These are phyloP conservation scores for Physcia stellaris DNA, from an alignment of 495 filamentous ascomycete species.

Conservation along the genomic window DNA sequence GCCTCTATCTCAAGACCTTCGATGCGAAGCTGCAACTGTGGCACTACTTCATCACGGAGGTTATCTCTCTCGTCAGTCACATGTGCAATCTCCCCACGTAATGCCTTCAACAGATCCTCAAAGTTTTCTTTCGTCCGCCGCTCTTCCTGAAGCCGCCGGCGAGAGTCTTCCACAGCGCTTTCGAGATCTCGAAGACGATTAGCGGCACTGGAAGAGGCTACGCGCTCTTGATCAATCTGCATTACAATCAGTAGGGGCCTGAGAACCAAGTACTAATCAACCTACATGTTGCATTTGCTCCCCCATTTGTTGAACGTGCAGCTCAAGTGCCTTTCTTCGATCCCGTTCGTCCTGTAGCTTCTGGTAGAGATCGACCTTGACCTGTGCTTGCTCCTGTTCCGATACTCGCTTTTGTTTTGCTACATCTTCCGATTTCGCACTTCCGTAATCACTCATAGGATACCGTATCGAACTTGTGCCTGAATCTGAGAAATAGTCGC, in stretches of 20 bases:
- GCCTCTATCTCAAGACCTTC: conserved; percentile 63
- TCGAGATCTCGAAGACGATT: conserved; percentile 64
- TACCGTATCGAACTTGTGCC: conserved; percentile 77
- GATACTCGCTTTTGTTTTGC: conserved; percentile 68
- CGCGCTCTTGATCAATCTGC: conserved; percentile 28
- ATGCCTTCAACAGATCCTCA: conserved; percentile 73
- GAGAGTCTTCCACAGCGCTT: conserved; percentile 60
- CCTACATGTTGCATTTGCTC: conserved; percentile 51
- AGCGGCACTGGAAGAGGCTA: conserved; percentile 16
- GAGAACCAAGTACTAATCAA: not conserved
- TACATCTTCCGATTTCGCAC: conserved; percentile 60
- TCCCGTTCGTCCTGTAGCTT: conserved; percentile 76
- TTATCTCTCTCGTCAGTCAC: conserved; percentile 83
- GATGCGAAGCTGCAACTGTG: conserved; percentile 55
- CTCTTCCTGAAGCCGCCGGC: conserved; percentile 73
- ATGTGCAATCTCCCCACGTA: conserved; percentile 69
- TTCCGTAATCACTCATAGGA: conserved; percentile 41
- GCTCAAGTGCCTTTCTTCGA: conserved; percentile 59
- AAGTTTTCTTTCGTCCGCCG: conserved; percentile 83
- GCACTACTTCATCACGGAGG: conserved; percentile 73
- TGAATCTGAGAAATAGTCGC: conserved; percentile 96
- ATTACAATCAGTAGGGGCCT: conserved; percentile 1
- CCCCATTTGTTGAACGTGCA: conserved; percentile 68
- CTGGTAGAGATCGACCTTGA: conserved; percentile 68
- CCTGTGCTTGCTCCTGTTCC: conserved; percentile 82